Conservation (phyloP, 768 basidiomycete species). For the Termitomyces sp. region DNA sequence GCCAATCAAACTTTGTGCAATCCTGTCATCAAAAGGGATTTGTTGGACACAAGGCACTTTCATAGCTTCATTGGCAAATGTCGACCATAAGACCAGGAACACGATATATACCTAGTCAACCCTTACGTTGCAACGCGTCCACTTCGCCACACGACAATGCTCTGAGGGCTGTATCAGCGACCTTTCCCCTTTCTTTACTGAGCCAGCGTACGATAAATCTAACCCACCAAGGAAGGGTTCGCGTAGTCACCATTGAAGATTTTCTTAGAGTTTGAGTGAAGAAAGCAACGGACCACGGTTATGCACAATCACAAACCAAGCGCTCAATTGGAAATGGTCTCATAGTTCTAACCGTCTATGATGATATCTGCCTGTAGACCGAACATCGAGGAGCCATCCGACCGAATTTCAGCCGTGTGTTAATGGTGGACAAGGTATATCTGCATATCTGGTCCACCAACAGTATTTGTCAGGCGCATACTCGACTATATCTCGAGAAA, state of each 20-base stretch:
- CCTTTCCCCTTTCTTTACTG: not conserved
- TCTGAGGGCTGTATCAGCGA: conserved; percentile 21
- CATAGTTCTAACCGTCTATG: no score
- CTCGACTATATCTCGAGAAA: no score
- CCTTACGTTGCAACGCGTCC: conserved; percentile 24
- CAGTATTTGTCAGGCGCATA: no score
- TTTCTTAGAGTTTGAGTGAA: not conserved
- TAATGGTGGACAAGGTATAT: no score
- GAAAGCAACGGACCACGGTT: not conserved
- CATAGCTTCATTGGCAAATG: not conserved
- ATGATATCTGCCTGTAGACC: no score
- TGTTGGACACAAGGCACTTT: not conserved
- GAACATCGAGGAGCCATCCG: no score
- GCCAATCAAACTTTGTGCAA: not conserved
- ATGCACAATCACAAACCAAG: not conserved
- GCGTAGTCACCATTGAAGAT: conserved; percentile 13
- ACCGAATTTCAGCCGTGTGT: no score
- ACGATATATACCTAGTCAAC: not conserved
- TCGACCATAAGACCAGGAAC: not conserved
- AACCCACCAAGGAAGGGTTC: conserved; percentile 12
- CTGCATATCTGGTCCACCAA: no score
- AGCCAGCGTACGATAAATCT: conserved; percentile 12
- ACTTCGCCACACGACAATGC: conserved; percentile 38
- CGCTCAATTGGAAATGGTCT: no score
- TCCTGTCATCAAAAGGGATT: no score